Evolutionary conservation across 2,329 filamentous ascomycete species (phyloP), one percentile per base, ranked within the genome.

Genomic region (Pseudopyricularia cyperi): DNA sequence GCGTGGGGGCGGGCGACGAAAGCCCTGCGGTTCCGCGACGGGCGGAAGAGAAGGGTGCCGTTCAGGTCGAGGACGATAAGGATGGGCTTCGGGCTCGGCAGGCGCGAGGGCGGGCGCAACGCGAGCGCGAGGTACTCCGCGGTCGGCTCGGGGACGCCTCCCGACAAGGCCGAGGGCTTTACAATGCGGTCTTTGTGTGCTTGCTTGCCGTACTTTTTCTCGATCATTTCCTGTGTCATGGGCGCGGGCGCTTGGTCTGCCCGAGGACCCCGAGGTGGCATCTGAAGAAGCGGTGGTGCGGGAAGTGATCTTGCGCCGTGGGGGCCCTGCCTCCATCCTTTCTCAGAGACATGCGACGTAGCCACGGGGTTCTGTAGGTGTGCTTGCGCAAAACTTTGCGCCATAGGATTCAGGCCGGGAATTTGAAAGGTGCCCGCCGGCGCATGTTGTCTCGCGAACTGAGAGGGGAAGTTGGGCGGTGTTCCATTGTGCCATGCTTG

Each of bases 51-150:
- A 1, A 98, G 75, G 0, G 91, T 96, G 56, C 93, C 93, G 65
- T 97, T 98, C 35, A 98, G 78, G 67, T 98, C 93, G 55, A 97
- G 79, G 47, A 97, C 79, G 50, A 98, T 73, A 22, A 98, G 80
- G 33, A 95, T 75, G 15, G 76, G 77, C 39, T 79, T 79, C 1
- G 82, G 76, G 1, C 65, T 50, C 0, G 65, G 37, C 3, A 77
- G 66, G 15, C 57, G 57, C 28, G 63, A 59, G 0, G 79, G 72
- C 0, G 68, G 59, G 14, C 68, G 58, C 4, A 68, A 62, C 2
- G 85, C 72, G 51, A 74, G 73, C 3, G 62, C 52, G n/a, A 88
- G 68, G 66, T 94, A 94, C 47, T 66, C 61, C 0, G 66, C 46
- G 1, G 76, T 76, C 0, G 87, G 80, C 0, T 75, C 61, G 0